Conservation (phyloP, 2,329 filamentous ascomycete genomes). For the Monosporascus sp. region DNA sequence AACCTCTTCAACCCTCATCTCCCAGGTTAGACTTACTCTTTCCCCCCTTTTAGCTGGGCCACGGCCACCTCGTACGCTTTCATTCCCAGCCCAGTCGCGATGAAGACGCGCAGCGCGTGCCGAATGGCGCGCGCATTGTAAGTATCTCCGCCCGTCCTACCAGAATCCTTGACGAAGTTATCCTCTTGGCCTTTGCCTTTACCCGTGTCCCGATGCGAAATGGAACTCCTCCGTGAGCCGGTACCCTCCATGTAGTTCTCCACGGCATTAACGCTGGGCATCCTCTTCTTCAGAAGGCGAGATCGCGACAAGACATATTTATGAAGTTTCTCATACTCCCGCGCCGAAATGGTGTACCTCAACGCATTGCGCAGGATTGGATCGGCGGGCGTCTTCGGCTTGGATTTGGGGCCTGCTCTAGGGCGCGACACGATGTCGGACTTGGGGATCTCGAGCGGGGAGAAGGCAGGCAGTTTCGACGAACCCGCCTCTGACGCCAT, state of each 20-base stretch:
- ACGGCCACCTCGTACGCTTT: slow-evolving; percentile 56
- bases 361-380: slow-evolving; percentile 79
- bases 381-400: slow-evolving; percentile 40
- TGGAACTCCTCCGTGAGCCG: slow-evolving; percentile 11
- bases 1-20: not conserved
- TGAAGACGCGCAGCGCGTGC: slow-evolving; percentile 66
- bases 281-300: slow-evolving; percentile 47
- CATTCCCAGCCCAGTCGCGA: slow-evolving; percentile 56
- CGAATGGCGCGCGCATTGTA: slow-evolving; percentile 67
- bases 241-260: slow-evolving; percentile 47
- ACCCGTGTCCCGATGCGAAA: slow-evolving; percentile 21
- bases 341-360: slow-evolving; percentile 77
- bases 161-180: slow-evolving; percentile 8
- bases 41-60: slow-evolving; percentile 39
- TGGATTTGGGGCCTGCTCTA: slow-evolving; percentile 14
- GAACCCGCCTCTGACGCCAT: slow-evolving; percentile 18
- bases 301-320: slow-evolving; percentile 76
- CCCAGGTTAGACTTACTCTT: slow-evolving; percentile 34
- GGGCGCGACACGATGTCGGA: slow-evolving; percentile 13
- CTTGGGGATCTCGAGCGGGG: slow-evolving; percentile 17
- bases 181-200: slow-evolving; percentile 22
- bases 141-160: slow-evolving; percentile 45
- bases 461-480: slow-evolving; percentile 11
- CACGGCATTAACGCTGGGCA: slow-evolving; percentile 52
- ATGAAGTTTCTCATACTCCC: slow-evolving; percentile 82